Percentiles rank a stretch among this genome's conserved stretches.
phyloP scores from a whole-genome alignment of 2,329 filamentous ascomycete genomes.

The Pseudogymnoascus sp. region DNA sequence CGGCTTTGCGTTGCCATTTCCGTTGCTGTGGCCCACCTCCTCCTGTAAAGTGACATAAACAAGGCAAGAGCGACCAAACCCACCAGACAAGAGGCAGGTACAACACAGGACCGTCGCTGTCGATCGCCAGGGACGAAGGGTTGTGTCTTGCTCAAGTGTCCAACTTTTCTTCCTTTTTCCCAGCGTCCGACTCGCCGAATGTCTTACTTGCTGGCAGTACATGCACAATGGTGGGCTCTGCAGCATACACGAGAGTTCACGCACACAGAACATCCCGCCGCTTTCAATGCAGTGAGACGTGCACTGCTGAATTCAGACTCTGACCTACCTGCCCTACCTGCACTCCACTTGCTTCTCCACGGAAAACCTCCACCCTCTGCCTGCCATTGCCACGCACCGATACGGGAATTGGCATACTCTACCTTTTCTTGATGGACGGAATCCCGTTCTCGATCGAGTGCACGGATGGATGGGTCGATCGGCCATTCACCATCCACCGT shows the following conservation, averaged over 20 bases:
- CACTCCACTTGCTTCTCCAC: conserved; percentile 3
- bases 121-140: not conserved
- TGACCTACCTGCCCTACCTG: not conserved
- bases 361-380: not conserved
- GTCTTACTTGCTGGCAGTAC: not conserved
- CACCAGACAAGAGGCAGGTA: not conserved
- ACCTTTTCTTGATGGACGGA: not conserved
- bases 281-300: not conserved
- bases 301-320: not conserved
- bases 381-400: conserved; percentile 1
- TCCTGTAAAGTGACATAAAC: not conserved
- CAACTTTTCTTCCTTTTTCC: not conserved
- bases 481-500: not conserved
- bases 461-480: not conserved
- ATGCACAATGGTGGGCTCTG: not conserved
- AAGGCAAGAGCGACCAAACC: not conserved
- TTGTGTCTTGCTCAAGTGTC: not conserved
- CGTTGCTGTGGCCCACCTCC: not conserved
- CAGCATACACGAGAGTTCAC: not conserved
- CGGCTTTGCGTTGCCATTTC: not conserved
- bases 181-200: not conserved
- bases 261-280: not conserved
- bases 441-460: not conserved
- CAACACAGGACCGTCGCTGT: not conserved
- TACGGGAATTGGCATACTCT: not conserved